Conservation (phyloP, 345 rosid genomes). For the Melaleuca quinquenervia region DNA sequence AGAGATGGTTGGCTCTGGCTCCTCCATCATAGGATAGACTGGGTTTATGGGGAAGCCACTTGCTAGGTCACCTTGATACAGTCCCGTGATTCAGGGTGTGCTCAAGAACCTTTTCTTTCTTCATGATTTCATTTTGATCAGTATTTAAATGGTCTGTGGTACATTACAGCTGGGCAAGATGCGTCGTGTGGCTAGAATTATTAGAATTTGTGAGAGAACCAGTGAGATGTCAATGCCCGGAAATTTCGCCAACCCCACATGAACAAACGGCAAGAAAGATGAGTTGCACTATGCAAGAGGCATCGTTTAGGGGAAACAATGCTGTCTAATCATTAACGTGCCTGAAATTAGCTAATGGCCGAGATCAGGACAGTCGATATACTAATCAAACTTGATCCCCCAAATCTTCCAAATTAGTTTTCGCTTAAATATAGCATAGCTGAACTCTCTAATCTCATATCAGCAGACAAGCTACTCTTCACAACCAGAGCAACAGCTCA, state of each 20-base stretch:
- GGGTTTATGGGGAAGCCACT: neutral
- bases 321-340: neutral
- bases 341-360: neutral
- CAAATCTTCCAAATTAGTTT: neutral
- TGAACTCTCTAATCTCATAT: neutral
- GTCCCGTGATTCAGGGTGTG: neutral
- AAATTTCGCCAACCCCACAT: neutral
- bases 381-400: neutral
- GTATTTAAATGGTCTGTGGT: neutral
- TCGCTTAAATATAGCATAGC: neutral
- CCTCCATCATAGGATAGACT: neutral
- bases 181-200: neutral
- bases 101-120: neutral
- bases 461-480: neutral
- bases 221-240: neutral
- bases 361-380: neutral
- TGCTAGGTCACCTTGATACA: neutral
- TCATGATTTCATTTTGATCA: neutral
- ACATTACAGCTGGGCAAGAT: neutral
- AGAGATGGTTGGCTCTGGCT: neutral
- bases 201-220: neutral
- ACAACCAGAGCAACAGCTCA: neutral
- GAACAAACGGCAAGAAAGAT: neutral
- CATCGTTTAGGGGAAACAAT: neutral
- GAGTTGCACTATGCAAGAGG: neutral